Evolutionary conservation across 2,329 filamentous ascomycete species (phyloP).

Genomic region (Xylariomycetidae sp.): DNA sequence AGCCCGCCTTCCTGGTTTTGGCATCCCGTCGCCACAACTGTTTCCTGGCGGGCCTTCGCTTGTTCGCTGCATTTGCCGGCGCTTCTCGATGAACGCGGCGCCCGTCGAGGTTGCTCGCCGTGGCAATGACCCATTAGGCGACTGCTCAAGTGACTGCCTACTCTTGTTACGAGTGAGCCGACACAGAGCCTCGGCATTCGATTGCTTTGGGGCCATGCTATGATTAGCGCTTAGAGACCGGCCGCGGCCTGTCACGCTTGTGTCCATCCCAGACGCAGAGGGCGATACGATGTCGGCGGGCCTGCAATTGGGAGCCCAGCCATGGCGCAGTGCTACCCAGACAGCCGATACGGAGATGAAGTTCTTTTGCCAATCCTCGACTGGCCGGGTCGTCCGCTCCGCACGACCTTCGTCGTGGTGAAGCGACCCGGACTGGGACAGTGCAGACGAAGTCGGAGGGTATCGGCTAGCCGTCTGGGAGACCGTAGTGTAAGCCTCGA

Average conservation of each 20-base stretch:
- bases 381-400: conserved; percentile 28
- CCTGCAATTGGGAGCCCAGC: conserved; percentile 34
- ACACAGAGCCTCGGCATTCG: conserved; percentile 4
- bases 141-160: conserved; percentile 11
- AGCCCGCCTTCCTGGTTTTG: conserved; percentile 15
- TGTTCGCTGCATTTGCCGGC: conserved; percentile 17
- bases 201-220: conserved; percentile 7
- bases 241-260: conserved; percentile 8
- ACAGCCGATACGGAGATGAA: conserved; percentile 47
- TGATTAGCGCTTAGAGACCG: conserved; percentile 16
- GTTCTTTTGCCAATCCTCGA: conserved; percentile 38
- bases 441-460: conserved; percentile 36
- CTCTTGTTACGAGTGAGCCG: conserved; percentile 12
- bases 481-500: conserved; percentile 59
- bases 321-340: conserved; percentile 44
- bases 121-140: conserved; percentile 19
- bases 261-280: conserved; percentile 7
- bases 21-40: conserved; percentile 1
- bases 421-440: conserved; percentile 12
- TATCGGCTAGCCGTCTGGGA: conserved; percentile 42
- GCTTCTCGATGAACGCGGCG: conserved; percentile 38
- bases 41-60: conserved; percentile 2
- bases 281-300: conserved; percentile 19
- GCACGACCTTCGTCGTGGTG: conserved; percentile 8
- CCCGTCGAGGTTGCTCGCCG: conserved; percentile 41